These are phyloP conservation scores for Aspergillus persii DNA, from an alignment of 2,329 filamentous ascomycete genomes.

Conservation along the genomic window DNA sequence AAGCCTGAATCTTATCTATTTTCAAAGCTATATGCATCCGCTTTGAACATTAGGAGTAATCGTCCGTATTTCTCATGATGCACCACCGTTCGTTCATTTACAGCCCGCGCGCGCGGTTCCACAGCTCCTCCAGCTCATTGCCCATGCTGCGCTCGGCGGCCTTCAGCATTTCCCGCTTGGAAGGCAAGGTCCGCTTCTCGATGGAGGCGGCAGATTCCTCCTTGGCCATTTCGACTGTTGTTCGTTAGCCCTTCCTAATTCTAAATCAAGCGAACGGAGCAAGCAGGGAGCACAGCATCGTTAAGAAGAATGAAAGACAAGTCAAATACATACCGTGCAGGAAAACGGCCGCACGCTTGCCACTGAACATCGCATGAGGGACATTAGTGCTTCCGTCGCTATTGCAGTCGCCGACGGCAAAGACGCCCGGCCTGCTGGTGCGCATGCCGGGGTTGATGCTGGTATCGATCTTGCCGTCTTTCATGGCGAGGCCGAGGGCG, in stretches of 20 bases:
- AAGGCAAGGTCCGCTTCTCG: conserved; percentile 26
- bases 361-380: conserved; percentile 59
- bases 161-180: conserved; percentile 24
- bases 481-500: conserved; percentile 49
- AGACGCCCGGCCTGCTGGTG: conserved; percentile 56
- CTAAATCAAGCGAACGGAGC: too few species aligned
- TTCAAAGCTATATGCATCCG: background rate
- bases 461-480: conserved; percentile 45
- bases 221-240: conserved; percentile 32
- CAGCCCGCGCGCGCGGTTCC: conserved; percentile 14
- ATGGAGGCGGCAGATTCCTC: conserved; percentile 31
- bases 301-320: background rate
- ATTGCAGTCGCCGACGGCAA: conserved; percentile 60
- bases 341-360: conserved; percentile 58
- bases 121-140: conserved; percentile 28
- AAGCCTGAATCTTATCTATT: too few species aligned
- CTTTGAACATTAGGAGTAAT: too few species aligned
- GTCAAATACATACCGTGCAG: conserved; percentile 51
- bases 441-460: conserved; percentile 44
- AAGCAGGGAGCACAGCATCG: background rate
- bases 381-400: conserved; percentile 60
- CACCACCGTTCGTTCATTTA: background rate
- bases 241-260: background rate
- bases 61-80: background rate
- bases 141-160: conserved; percentile 31